Evolutionary conservation across 805 yeast species (phyloP).

Genomic region (Huiozyma sinensis): DNA sequence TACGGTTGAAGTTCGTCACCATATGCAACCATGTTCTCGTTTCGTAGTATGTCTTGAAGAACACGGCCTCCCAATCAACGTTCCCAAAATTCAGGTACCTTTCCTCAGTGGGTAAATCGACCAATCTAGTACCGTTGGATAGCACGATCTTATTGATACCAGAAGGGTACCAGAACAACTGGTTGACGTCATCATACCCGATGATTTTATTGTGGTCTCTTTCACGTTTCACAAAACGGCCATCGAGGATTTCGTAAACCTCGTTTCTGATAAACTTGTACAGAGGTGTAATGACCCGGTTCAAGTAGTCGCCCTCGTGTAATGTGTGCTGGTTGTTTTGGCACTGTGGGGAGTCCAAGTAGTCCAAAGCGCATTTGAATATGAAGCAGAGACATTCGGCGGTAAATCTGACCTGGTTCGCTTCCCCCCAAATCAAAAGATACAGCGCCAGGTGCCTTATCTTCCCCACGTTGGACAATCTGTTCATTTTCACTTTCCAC

Average conservation of each 20-base stretch:
- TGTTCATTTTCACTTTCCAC: slow-evolving; percentile 61
- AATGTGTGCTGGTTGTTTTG: slow-evolving; percentile 33
- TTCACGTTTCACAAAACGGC: slow-evolving; percentile 75
- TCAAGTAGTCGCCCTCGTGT: slow-evolving; percentile 70
- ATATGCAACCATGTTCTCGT: slow-evolving; percentile 95
- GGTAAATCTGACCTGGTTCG: slow-evolving; percentile 75
- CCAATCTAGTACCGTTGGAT: slow-evolving; percentile 83
- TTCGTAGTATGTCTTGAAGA: slow-evolving; percentile 92
- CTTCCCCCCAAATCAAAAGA: slow-evolving; percentile 81
- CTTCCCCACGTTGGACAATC: slow-evolving; percentile 43
- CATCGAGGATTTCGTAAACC: slow-evolving; percentile 70
- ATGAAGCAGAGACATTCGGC: slow-evolving; percentile 83
- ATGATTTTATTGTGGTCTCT: slow-evolving; percentile 69
- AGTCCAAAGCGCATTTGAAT: slow-evolving; percentile 83
- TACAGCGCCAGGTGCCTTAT: slow-evolving; percentile 60
- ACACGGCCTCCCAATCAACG: slow-evolving; percentile 81
- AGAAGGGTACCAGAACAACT: slow-evolving; percentile 98
- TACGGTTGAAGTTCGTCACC: slow-evolving; percentile 91
- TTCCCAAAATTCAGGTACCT: slow-evolving; percentile 84
- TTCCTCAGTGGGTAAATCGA: slow-evolving; percentile 81
- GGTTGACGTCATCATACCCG: slow-evolving; percentile 97
- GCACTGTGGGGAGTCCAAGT: slow-evolving; percentile 77
- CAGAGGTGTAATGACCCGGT: slow-evolving; percentile 84
- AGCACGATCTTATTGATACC: slow-evolving; percentile 88
- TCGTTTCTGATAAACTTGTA: slow-evolving; percentile 71